Conservation (phyloP, 805 yeast genomes). For the Yueomyces sinensis region DNA sequence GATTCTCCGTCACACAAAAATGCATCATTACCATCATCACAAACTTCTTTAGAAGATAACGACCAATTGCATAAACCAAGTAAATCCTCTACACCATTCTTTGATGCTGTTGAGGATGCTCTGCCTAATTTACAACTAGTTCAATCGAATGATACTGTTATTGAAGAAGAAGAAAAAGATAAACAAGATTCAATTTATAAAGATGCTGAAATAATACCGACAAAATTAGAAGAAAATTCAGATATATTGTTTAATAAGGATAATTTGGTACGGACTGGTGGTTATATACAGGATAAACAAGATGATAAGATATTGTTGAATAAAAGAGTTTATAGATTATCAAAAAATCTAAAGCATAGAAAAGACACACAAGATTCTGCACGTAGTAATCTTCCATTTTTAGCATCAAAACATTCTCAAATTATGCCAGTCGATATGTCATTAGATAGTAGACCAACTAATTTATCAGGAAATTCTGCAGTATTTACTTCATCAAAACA, state of each 20-base stretch:
- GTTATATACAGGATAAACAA: conserved; percentile 27
- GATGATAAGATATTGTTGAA: conserved; percentile 24
- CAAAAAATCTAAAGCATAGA: conserved; percentile 1
- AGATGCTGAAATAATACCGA: background rate
- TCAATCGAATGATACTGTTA: no score
- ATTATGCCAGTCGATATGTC: conserved; percentile 12
- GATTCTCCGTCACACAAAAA: background rate
- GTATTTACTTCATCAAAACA: background rate
- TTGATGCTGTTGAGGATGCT: background rate
- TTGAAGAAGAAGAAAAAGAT: no score
- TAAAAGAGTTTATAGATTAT: conserved; percentile 15
- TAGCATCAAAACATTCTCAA: conserved; percentile 24
- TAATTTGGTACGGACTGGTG: conserved; percentile 18
- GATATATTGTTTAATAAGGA: conserved; percentile 1
- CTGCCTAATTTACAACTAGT: background rate
- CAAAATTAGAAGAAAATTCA: background rate
- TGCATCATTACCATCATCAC: conserved; percentile 1
- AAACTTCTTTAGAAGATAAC: conserved; percentile 5
- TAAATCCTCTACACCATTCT: background rate
- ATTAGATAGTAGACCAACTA: background rate
- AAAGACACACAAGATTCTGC: conserved; percentile 14
- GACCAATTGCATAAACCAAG: no score
- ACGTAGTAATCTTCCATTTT: conserved; percentile 20
- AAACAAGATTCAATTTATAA: background rate
- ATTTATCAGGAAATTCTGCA: conserved; percentile 6